phyloP scores from a whole-genome alignment of 1,284 basidiomycete species.

The Amanita bisporigera region DNA sequence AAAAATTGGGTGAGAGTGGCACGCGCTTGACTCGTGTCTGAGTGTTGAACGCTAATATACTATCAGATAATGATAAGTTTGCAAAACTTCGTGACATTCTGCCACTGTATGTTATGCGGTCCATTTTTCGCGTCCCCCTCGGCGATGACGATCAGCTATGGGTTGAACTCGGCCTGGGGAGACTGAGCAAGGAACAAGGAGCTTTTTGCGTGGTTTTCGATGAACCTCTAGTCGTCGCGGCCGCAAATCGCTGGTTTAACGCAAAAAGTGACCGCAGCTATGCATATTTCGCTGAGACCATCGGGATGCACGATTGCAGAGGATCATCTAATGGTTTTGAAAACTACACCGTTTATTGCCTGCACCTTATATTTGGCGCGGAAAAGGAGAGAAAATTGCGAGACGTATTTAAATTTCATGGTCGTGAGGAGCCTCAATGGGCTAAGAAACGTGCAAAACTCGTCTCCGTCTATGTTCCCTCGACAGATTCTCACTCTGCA shows the following conservation, averaged over 20 bases:
- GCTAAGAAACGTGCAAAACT: constrained; percentile 43
- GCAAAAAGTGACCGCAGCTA: constrained; percentile 41
- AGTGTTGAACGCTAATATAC: not conserved
- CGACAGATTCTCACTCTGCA: not conserved
- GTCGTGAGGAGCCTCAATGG: constrained; percentile 41
- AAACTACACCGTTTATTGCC: constrained; percentile 48
- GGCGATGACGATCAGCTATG: constrained; percentile 47
- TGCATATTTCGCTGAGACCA: constrained; percentile 47
- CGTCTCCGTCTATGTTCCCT: constrained; percentile 38
- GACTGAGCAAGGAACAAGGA: constrained; percentile 12
- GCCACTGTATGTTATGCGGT: constrained; percentile 47
- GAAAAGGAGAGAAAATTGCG: constrained; percentile 31
- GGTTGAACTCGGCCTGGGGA: constrained; percentile 49
- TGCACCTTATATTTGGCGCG: constrained; percentile 44
- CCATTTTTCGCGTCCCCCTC: constrained; percentile 38
- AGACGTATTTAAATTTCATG: constrained; percentile 45
- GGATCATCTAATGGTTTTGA: no score
- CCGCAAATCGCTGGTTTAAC: constrained; percentile 47
- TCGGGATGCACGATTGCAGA: no score
- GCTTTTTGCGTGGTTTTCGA: constrained; percentile 32
- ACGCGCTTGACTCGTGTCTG: not conserved
- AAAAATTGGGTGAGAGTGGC: constrained; percentile 35
- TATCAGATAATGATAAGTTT: constrained; percentile 13
- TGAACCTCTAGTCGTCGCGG: constrained; percentile 48
- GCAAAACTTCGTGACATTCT: constrained; percentile 45